Evolutionary conservation across 208 protist genomes (phyloP).

Genomic region (Herpetomonas tarakana): DNA sequence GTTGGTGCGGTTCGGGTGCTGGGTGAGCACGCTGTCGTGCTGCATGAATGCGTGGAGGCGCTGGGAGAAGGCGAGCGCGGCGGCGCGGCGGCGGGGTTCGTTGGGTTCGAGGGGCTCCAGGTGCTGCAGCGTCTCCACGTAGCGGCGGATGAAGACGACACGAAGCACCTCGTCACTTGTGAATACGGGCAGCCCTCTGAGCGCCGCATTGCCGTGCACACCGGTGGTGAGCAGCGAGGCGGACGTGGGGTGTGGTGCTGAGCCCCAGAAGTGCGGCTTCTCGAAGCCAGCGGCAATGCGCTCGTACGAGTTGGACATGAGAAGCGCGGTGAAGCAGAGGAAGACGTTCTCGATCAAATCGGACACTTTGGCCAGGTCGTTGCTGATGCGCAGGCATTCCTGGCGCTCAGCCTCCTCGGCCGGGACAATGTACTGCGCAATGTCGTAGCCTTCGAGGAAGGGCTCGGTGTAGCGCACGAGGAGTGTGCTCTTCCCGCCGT

Average conservation of each 20-base stretch:
- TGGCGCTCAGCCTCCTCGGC: conserved; percentile 56
- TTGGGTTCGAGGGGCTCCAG: conserved; percentile 15
- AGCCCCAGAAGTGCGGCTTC: conserved; percentile 28
- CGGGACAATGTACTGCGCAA: conserved; percentile 40
- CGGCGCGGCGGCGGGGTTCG: conserved; percentile 10
- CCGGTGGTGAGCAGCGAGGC: conserved; percentile 7
- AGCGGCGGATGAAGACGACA: conserved; percentile 21
- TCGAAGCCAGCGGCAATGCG: conserved; percentile 20
- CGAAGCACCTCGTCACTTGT: conserved; percentile 10
- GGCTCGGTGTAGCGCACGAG: conserved; percentile 49
- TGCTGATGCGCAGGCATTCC: conserved; percentile 32
- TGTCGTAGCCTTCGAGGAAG: conserved; percentile 34
- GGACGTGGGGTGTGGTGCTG: conserved; percentile 23
- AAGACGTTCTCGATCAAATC: conserved; percentile 46
- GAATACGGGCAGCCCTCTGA: conserved; percentile 7
- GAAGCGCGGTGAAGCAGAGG: conserved; percentile 37
- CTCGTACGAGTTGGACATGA: conserved; percentile 53
- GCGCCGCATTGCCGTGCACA: not conserved
- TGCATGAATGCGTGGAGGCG: not conserved
- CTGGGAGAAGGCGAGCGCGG: conserved; percentile 1
- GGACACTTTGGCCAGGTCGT: conserved; percentile 41
- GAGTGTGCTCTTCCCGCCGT: not conserved
- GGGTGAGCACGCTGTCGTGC: conserved; percentile 5
- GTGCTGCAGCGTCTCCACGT: conserved; percentile 10
- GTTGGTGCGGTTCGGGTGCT: not conserved